Percentiles rank a stretch among this genome's conserved stretches.
phyloP scores from a whole-genome alignment of 2,329 filamentous ascomycete genomes.

The Ceratocystis lukuohia region DNA sequence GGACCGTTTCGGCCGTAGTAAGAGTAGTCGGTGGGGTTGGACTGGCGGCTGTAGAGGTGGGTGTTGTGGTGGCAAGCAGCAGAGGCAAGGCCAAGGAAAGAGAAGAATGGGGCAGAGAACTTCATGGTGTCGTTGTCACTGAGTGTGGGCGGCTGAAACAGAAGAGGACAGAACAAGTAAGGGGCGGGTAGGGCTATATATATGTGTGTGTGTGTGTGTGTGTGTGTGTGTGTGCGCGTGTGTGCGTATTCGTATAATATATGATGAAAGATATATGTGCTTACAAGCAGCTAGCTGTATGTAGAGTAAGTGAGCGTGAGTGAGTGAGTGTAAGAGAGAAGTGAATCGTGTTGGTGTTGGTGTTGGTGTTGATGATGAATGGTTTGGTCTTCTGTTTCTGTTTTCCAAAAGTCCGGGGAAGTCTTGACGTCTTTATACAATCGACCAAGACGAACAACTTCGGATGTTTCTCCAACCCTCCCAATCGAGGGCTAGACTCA shows the following conservation, averaged over 20 bases:
- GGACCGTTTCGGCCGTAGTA: constrained; percentile 29
- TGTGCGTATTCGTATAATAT: no score
- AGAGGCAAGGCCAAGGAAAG: constrained; percentile 21
- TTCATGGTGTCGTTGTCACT: neutral
- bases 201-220: no score
- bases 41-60: constrained; percentile 23
- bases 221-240: no score
- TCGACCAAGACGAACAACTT: neutral
- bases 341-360: neutral
- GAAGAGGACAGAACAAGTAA: constrained; percentile 4
- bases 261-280: no score
- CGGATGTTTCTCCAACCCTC: neutral
- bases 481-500: neutral
- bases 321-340: constrained; percentile 10
- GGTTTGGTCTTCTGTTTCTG: neutral
- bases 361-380: neutral
- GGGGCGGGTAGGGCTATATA: neutral
- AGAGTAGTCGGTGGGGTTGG: constrained; percentile 32
- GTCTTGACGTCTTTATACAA: neutral
- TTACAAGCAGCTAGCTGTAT: no score
- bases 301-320: neutral
- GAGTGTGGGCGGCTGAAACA: neutral
- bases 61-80: constrained; percentile 29
- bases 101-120: neutral
- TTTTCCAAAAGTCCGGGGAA: neutral